Evolutionary conservation across 2,329 filamentous ascomycete species (phyloP), one percentile per base, ranked within the genome.

Genomic region (Fusarium sp.): DNA sequence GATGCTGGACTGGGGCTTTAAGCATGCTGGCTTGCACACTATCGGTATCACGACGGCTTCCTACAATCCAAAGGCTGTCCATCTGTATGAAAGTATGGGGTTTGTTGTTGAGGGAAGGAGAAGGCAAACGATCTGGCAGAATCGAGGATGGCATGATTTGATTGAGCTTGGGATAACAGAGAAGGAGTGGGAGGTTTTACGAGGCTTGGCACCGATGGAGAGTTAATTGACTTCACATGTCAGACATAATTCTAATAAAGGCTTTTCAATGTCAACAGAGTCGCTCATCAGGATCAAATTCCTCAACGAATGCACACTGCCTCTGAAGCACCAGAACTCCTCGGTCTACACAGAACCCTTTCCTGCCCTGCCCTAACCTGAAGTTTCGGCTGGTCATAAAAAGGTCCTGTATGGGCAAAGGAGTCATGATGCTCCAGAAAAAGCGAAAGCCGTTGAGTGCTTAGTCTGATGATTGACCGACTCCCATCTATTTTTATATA

Each of bases 111-210:
- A 65, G 28, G 62, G 62, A 1, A 59, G 23, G 34, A 59, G 62
- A 7, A 47, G 62, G 42, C 79, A 85, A 63, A 75, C 72, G 0
- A 69, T 83, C 3, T 86, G 80, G 77, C 77, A 80, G 65, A 79
- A 85, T 61, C 79, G 84, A 2, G 72, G 77, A 28, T 87, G 78
- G 79, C 73, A 75, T 37, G 79, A 82, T 40, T 49, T 72, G 13
- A 49, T 83, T 4, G 66, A 77, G 21, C 74, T 81, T 55, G 78
- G 76, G 1, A 83, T 84, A 68, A 66, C 82, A 20, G 80, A 82
- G 40, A 46, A 72, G 0, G 82, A 84, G 59, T 83, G 81, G 81
- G 66, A 76, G 61, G 64, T 21, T 27, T 21, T 76, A 16, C 60
- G 62, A 0, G 60, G 62, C 1, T 25, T 65, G 0, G 3, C 32